phyloP scores from a whole-genome alignment of 2,329 filamentous ascomycete species.

The Sporothrix pseudoabietina region DNA sequence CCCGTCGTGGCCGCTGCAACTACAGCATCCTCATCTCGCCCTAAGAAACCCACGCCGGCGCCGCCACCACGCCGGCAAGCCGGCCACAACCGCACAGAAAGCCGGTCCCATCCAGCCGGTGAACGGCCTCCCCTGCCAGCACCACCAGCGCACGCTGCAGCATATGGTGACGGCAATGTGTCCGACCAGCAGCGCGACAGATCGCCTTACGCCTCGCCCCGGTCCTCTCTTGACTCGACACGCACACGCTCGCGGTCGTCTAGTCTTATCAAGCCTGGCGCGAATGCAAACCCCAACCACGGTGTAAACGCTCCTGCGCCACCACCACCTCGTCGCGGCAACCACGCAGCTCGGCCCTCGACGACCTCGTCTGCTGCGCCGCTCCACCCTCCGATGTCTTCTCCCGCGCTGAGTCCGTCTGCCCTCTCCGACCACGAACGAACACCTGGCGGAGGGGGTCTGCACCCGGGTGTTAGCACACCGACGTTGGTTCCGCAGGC shows the following conservation, averaged over 20 bases:
- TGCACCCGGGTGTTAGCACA: neutral
- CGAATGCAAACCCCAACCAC: constrained; percentile 37
- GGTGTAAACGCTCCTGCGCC: constrained; percentile 49
- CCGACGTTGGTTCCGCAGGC: constrained; percentile 28
- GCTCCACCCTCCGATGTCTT: neutral
- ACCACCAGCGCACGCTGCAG: constrained; percentile 37
- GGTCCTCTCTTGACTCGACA: constrained; percentile 55
- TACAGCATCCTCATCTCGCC: neutral
- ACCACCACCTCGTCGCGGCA: constrained; percentile 57
- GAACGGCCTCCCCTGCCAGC: constrained; percentile 13
- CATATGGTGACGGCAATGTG: constrained; percentile 36
- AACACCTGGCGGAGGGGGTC: neutral
- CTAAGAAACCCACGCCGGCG: constrained; percentile 43
- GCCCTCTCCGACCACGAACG: constrained; percentile 26
- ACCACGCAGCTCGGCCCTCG: constrained; percentile 42
- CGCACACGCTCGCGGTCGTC: constrained; percentile 50
- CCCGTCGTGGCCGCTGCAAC: neutral
- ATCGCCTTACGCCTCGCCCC: constrained; percentile 41
- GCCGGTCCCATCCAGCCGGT: constrained; percentile 35
- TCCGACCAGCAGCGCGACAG: constrained; percentile 31
- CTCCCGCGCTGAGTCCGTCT: constrained; percentile 15
- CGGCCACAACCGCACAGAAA: constrained; percentile 50
- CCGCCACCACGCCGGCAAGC: constrained; percentile 57
- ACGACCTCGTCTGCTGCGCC: constrained; percentile 32
- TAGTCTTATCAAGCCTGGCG: constrained; percentile 36